Base-by-base conservation (phyloP, 2,329 filamentous ascomycete genomes). In the Beauveria scarabaeidicola region DNA sequence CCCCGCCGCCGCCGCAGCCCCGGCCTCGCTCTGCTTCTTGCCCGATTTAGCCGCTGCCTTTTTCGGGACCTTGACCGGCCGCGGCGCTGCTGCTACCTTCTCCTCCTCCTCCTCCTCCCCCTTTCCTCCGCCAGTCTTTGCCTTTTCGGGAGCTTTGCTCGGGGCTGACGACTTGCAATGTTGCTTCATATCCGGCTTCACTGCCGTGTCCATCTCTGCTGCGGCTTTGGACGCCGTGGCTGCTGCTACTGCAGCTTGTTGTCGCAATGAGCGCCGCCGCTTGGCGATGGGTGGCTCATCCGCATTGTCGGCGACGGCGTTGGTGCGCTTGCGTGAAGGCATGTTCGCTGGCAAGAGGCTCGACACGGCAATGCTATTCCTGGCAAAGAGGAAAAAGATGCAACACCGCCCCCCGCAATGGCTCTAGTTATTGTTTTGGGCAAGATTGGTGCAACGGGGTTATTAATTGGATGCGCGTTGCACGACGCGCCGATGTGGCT, bases 261-360 rank as follows among this genome's bases (percentile, higher is more conserved):
- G 65, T n/a, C 69, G 68, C 46, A 64, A 61, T 15, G 68, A 71
- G 8, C 68, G 65, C 52, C 68, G 65, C 52, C 69, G 63, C 63
- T 69, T 69, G 55, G 66, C 60, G 3, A 61, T 17, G 7, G 68
- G n/a, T n/a, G n/a, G 63, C 55, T 68, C 65, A n/a, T 36, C 32
- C 5, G 54, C 51, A 4, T 59, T 60, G 5, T 62, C 62, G 38
- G 48, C 55, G 8, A 62, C 63, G 3, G 61, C 48, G 29, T 48
- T 56, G 3, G 56, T 40, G 21, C 66, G 64, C 23, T 68, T 68
- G 13, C 63, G 59, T 5, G 64, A 58, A 13, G 66, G 61, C 66
- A 68, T 68, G 3, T 8, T 40, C n/a, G 10, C 29, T 38, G 32
- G 7, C 25, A 13, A 36, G 17, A 21, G 2, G 9, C 13, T n/a